phyloP scores from a whole-genome alignment of 75 land plant genomes.

The Picea sitchensis region DNA sequence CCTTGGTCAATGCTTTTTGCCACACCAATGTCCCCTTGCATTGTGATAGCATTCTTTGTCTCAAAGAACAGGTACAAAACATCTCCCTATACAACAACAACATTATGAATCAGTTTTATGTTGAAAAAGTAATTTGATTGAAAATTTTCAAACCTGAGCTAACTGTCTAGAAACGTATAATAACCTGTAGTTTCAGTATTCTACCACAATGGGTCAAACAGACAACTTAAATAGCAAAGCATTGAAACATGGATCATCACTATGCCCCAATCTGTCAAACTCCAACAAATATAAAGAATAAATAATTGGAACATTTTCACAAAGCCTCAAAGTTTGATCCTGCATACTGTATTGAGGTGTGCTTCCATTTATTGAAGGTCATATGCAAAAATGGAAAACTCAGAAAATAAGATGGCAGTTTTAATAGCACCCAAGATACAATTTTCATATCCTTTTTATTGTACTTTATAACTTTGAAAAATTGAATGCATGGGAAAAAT shows the following conservation, averaged over 20 bases:
- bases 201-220: background rate
- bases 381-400: background rate
- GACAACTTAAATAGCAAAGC: too few relatives aligned
- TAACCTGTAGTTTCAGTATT: background rate
- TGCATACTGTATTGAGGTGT: too few relatives aligned
- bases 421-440: background rate
- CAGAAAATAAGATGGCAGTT: background rate
- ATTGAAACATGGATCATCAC: background rate
- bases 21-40: slow-evolving; percentile 95
- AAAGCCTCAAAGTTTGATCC: too few relatives aligned
- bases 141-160: too few relatives aligned
- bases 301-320: too few relatives aligned
- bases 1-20: slow-evolving; percentile 77
- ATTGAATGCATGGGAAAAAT: too few relatives aligned
- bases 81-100: slow-evolving; percentile 41
- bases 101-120: background rate
- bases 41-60: slow-evolving; percentile 80
- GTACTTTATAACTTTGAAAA: too few relatives aligned
- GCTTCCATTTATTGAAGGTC: too few relatives aligned
- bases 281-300: background rate
- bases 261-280: background rate
- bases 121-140: background rate
- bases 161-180: background rate
- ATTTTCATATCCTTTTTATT: background rate
- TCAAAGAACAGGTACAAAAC: slow-evolving; percentile 78